Conservation (phyloP, 2,329 filamentous ascomycete genomes). For the Xylaria sp. region DNA sequence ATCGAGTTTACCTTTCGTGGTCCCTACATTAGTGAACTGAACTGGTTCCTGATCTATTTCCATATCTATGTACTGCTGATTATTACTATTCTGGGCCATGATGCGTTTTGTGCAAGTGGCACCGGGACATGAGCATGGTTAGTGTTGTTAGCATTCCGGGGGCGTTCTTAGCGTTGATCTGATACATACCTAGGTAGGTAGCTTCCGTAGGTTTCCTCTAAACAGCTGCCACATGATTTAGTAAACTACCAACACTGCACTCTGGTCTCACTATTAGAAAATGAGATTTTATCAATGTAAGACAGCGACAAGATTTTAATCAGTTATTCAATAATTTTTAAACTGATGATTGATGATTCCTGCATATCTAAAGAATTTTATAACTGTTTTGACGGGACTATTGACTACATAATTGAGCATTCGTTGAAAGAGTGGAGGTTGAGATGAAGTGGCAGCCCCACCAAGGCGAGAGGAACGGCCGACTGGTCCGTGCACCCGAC, state of each 20-base stretch:
- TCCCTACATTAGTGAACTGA: too few relatives aligned
- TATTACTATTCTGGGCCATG: background rate
- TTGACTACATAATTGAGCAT: too few relatives aligned
- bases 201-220: background rate
- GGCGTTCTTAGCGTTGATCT: background rate
- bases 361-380: background rate
- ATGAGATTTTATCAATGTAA: background rate
- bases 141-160: background rate
- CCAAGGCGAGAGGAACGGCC: conserved; percentile 19
- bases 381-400: background rate
- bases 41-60: too few relatives aligned
- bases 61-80: background rate
- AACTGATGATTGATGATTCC: background rate
- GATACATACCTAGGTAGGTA: background rate
- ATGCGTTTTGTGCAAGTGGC: background rate
- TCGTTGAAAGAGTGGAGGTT: background rate
- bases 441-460: conserved; percentile 24
- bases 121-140: background rate
- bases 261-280: background rate
- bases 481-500: conserved; percentile 42
- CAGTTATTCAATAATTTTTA: background rate
- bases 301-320: too few relatives aligned
- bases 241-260: background rate
- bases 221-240: background rate
- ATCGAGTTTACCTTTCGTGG: too few relatives aligned